Base-by-base conservation (phyloP, 148 eudicot species). In the Silene uniflora region DNA sequence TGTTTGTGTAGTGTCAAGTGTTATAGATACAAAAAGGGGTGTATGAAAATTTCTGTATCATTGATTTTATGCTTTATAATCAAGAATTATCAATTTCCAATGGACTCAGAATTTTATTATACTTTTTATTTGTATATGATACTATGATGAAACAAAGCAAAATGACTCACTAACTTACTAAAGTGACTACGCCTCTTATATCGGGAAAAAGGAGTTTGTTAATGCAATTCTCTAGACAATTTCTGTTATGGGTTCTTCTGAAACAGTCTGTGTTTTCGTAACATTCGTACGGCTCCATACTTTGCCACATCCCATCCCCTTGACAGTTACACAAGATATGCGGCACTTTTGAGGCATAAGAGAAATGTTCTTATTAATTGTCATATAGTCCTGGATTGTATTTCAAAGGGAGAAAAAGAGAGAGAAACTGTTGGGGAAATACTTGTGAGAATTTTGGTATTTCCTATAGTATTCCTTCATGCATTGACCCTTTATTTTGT, bases 401-500 rank as follows among this genome's bases (percentile, higher is more conserved):
- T 5, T 64, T 7, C 44, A 39, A 55, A 11, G 7, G 25, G 71
- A 54, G 39, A 63, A 47, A 7, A 72, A 78, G 39, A 32, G 12
- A 22, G 64, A 39, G 29, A 62, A 25, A 65, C 6, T 5, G 3
- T 11, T 65, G 32, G 69, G 69, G 54, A 14, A 12, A 58, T 27
- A 27, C 59, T 27, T 60, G 47, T 52, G 21, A 61, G 29, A 77
- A 2, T 6, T 46, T 54, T 67, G 49, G 61, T 56, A 67, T 21
- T 68, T 68, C 23, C 24, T 23, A 7, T 52, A 13, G 21, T 63
- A 10, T 24, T 13, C 10, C 29, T 69, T 77, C 78, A 23, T 63
- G 73, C 58, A 63, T 70, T 68, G 23, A 75, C 78, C 27, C 25
- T 77, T 68, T 6, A 27, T n/a, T 44, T 73, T 69, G 47, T 22